These are phyloP conservation scores for Aspergillus cavernicola DNA, from an alignment of 495 filamentous ascomycete species.

Conservation along the genomic window DNA sequence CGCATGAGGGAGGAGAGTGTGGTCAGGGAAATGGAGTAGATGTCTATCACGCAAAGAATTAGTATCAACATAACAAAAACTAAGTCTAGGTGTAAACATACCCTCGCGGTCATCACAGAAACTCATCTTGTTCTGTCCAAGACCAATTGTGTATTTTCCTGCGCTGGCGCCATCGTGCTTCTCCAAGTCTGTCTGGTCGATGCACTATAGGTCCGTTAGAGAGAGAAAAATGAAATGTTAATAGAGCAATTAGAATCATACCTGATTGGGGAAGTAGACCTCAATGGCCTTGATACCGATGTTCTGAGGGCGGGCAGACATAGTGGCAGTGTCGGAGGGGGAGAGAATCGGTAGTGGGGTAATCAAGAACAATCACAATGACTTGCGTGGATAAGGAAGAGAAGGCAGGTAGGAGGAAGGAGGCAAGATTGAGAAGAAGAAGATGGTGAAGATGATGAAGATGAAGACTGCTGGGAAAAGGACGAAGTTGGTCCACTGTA, in stretches of 20 bases:
- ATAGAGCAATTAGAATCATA: conserved; percentile 38
- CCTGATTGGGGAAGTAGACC: conserved; percentile 96
- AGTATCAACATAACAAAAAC: not conserved
- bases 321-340: conserved; percentile 43
- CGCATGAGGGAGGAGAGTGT: conserved; percentile 80
- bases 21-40: conserved; percentile 95
- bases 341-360: not conserved
- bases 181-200: conserved; percentile 92
- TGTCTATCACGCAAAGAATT: conserved; percentile 57
- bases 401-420: conserved; percentile 1
- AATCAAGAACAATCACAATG: conserved; percentile 2
- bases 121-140: conserved; percentile 99
- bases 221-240: not conserved
- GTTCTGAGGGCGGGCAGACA: conserved; percentile 89
- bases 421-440: conserved; percentile 8
- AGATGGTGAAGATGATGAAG: conserved; percentile 3
- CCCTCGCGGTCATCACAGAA: conserved; percentile 99
- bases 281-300: conserved; percentile 99
- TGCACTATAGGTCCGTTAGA: conserved; percentile 61
- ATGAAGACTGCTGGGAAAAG: conserved; percentile 1
- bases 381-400: not conserved
- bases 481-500: conserved; percentile 3
- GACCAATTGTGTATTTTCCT: conserved; percentile 98
- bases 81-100: conserved; percentile 40
- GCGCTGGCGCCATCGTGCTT: conserved; percentile 94